phyloP scores from a whole-genome alignment of 2,329 filamentous ascomycete genomes.

The Leptosphaerulina australis region DNA sequence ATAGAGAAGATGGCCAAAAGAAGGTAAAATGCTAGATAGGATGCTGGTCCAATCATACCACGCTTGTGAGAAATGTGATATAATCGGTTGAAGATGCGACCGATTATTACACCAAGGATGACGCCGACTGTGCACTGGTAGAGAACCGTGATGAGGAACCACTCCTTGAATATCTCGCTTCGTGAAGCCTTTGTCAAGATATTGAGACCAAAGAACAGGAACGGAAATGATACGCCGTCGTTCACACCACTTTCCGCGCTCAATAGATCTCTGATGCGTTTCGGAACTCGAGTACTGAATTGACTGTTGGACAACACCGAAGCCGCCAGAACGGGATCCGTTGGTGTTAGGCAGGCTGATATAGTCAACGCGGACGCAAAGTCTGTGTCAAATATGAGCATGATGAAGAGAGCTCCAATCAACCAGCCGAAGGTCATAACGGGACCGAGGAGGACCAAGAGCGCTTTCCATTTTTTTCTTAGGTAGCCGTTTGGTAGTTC shows the following conservation, averaged over 20 bases:
- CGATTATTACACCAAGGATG: slow-evolving; percentile 56
- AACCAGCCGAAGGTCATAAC: slow-evolving; percentile 60
- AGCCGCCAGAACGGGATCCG: slow-evolving; percentile 62
- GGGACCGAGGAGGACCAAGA: slow-evolving; percentile 57
- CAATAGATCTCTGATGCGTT: slow-evolving; percentile 58
- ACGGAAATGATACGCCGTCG: slow-evolving; percentile 62
- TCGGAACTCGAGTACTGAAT: slow-evolving; percentile 60
- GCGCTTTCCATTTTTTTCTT: slow-evolving; percentile 58
- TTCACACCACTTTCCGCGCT: slow-evolving; percentile 63
- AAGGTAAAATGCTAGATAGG: slow-evolving; percentile 62
- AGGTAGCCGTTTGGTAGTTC: slow-evolving; percentile 55
- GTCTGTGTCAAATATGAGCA: slow-evolving; percentile 54
- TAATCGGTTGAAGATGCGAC: slow-evolving; percentile 54
- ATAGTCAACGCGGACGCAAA: slow-evolving; percentile 57
- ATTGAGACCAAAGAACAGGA: slow-evolving; percentile 60
- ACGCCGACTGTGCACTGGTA: slow-evolving; percentile 61
- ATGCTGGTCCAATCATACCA: slow-evolving; percentile 56
- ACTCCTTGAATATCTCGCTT: slow-evolving; percentile 55
- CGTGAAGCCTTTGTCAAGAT: slow-evolving; percentile 50
- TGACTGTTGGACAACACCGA: slow-evolving; percentile 60
- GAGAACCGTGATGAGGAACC: slow-evolving; percentile 60
- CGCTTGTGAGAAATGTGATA: slow-evolving; percentile 55
- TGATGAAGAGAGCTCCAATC: slow-evolving; percentile 55
- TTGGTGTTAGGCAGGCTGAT: slow-evolving; percentile 62
- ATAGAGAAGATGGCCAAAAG: slow-evolving; percentile 60